A percentile compares a stretch with the other conserved stretches of the same genome.
phyloP scores from a whole-genome alignment of 106 monocot species.

The Gastrodia elata region DNA sequence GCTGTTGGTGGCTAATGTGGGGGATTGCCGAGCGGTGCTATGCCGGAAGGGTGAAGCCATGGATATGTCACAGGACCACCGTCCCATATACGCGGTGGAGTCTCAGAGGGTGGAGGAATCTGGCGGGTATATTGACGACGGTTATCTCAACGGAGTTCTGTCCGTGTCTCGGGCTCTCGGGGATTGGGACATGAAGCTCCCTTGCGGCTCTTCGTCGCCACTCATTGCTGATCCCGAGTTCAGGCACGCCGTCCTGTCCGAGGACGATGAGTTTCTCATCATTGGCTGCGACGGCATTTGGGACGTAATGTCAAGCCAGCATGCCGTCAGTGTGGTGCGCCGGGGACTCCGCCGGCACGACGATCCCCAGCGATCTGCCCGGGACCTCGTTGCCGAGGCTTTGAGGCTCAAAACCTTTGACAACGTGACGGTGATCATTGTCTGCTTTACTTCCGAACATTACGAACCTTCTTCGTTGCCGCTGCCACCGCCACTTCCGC shows the following conservation, averaged over 20 bases:
- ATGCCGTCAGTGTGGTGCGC: slow-evolving; percentile 39
- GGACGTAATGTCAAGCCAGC: slow-evolving; percentile 65
- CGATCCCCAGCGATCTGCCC: slow-evolving; percentile 44
- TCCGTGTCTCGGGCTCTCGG: slow-evolving; percentile 52
- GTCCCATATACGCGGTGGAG: slow-evolving; percentile 32
- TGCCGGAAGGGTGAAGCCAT: slow-evolving; percentile 45
- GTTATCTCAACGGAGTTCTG: slow-evolving; percentile 58
- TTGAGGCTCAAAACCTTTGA: slow-evolving; percentile 44
- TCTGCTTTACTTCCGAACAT: slow-evolving; percentile 39
- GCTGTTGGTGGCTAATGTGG: slow-evolving; percentile 56
- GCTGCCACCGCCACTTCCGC: background rate
- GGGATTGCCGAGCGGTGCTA: slow-evolving; percentile 62
- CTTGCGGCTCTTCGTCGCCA: slow-evolving; percentile 33
- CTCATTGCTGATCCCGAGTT: slow-evolving; percentile 59
- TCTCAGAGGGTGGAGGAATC: slow-evolving; percentile 27
- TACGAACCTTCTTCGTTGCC: slow-evolving; percentile 8
- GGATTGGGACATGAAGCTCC: slow-evolving; percentile 55
- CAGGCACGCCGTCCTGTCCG: slow-evolving; percentile 21
- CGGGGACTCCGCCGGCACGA: slow-evolving; percentile 41
- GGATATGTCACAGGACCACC: slow-evolving; percentile 55
- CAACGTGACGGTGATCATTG: slow-evolving; percentile 51
- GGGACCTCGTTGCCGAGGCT: slow-evolving; percentile 53
- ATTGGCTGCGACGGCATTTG: slow-evolving; percentile 72
- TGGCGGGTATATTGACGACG: slow-evolving; percentile 46
- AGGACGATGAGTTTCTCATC: slow-evolving; percentile 65